Base-by-base conservation (phyloP, 129 eudicot species). In the Logfia minima region DNA sequence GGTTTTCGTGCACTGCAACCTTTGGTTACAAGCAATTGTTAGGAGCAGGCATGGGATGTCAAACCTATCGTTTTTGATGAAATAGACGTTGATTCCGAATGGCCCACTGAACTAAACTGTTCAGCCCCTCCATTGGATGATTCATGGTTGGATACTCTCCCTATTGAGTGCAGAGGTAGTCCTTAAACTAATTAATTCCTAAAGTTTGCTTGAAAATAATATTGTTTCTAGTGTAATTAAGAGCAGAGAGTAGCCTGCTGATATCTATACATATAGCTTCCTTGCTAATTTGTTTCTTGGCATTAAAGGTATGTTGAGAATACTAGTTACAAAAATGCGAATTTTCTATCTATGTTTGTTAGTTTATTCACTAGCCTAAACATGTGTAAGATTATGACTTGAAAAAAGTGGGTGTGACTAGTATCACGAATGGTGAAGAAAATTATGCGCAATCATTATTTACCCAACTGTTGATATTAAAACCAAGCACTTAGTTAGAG, bases 21-120 rank as follows among this genome's bases (percentile, higher is more conserved):
- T 82, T 71, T 79, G 84, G 86, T 82, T 85, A 80, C 89, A 79
- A 59, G 86, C 79, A 71, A 75, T 82, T 70, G 45, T 23, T 71
- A 82, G 79, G 59, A 85, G 76, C 41, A 82, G 77, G 73, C 61
- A 66, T n/a, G 72, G 75, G 35, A 68, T 53, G 39, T 48, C 13
- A 79, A 79, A 75, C 80, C 84, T 17, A 39, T 82, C 23, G 66
- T 55, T 56, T 82, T 79, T 79, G 80, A 85, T 72, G 80, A 85
- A 70, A 52, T 79, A 53, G 82, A 85, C 72, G 74, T 85, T 43
- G 52, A 21, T 82, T 75, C 74, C 23, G 75, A 75, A 52, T 82
- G 86, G 84, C 86, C 86, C 28, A 71, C 80, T 26, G 83, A 82
- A 77, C 67, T 76, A 43, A 72, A 75, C 43, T 21, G 19, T 66